Evolutionary conservation across 495 filamentous ascomycete genomes (phyloP), one percentile per base, ranked within the genome.

Genomic region (Trichoderma virens): DNA sequence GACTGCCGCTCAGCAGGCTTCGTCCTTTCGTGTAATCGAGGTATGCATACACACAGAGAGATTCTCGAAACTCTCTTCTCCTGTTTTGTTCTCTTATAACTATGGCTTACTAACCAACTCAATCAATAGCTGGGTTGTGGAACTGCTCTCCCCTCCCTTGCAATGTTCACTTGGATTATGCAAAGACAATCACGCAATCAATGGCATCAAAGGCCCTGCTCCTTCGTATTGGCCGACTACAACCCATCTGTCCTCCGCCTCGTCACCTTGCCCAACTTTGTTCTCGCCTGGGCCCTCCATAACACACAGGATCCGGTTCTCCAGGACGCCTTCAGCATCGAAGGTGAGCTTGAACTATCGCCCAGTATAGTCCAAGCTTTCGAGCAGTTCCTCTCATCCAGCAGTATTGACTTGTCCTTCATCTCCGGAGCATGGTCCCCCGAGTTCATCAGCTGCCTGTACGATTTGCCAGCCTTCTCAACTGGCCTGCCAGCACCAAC

Each of bases 191-290:
- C 11, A 64, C 65, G 23, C 67, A 70, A 35, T 34, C 54, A 60
- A 28, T 47, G 25, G 31, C 66, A 65, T 39, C 76, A 68, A 62
- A 67, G 66, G 61, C 69, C 69, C 14, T 72, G 88, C 1, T 81
- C 84, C 65, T 84, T 97, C 65, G 86, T 86, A 5, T 80, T 98
- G 35, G 87, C 91, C 20, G 94, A 98, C 76, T 98, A 97, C 74
- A 98, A 98, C 70, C 81, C 85, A 23, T 81, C 84, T 9, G 94
- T 98, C 14, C 82, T 98, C 56, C 85, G 87, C 47, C 85, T 96
- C 14, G 90, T 95, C 63, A 97, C 92, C 1, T 72, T 97, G 25
- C 92, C 94, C 25, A 98, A 98, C 73, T 75, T 97, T 6, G 71
- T 98, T 20, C 77, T 98, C 51, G 86, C 88, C 0, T 98, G 90